A percentile compares a stretch with the other conserved stretches of the same genome.
These are phyloP conservation scores for Penicillium sp. DNA, from an alignment of 2,329 filamentous ascomycete genomes.

Conservation along the genomic window DNA sequence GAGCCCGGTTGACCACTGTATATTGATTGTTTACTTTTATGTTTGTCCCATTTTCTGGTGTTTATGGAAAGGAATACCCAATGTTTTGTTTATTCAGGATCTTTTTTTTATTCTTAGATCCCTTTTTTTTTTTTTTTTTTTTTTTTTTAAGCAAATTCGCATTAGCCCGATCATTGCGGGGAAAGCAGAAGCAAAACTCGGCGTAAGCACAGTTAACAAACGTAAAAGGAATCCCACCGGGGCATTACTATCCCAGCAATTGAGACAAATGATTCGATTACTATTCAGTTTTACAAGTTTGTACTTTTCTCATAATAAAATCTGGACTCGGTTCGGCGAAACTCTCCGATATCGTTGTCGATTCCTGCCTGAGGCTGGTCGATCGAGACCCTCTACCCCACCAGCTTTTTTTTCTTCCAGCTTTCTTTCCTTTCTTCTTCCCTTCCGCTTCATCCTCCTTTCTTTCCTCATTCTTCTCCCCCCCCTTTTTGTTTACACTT, in stretches of 20 bases:
- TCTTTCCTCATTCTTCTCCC: conserved; percentile 7
- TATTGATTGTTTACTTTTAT: neutral
- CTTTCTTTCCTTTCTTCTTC: conserved; percentile 5
- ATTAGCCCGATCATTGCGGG: neutral
- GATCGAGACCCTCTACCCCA: conserved; percentile 22
- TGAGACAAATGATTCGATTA: too few relatives aligned
- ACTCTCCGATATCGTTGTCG: conserved; percentile 16
- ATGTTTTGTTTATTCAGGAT: neutral
- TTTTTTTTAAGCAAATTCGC: neutral
- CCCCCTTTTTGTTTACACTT: conserved; percentile 10
- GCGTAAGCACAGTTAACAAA: neutral
- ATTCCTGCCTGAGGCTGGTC: conserved; percentile 1
- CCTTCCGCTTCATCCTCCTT: conserved; percentile 4
- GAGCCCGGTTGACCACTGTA: neutral
- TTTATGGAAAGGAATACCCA: conserved; percentile 22
- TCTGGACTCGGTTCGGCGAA: conserved; percentile 13
- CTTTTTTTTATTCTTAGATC: conserved; percentile 1
- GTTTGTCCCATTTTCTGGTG: neutral
- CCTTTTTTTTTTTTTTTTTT: neutral
- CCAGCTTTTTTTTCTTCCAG: conserved; percentile 17
- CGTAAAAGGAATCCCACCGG: neutral
- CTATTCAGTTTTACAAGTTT: neutral
- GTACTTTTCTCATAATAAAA: neutral
- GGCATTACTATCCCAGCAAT: neutral
- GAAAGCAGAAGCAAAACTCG: neutral